Evolutionary conservation across 2,329 filamentous ascomycete species (phyloP).

Genomic region (Stemphylium beticola): DNA sequence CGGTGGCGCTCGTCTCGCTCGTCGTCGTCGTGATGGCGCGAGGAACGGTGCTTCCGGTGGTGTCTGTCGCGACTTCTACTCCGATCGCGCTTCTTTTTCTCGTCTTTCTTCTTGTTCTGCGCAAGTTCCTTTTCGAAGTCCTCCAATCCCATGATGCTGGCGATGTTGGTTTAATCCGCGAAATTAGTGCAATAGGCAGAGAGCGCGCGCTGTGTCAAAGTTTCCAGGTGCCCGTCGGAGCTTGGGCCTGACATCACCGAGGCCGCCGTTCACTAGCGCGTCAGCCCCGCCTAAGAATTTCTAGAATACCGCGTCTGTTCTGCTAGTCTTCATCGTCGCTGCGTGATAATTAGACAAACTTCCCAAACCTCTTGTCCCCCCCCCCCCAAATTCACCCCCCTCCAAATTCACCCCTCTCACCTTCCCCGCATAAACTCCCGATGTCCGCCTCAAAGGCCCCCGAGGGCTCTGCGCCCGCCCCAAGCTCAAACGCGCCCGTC

Average conservation of each 20-base stretch:
- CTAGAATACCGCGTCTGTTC: conserved; percentile 12
- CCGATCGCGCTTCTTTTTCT: conserved; percentile 54
- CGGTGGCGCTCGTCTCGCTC: conserved; percentile 58
- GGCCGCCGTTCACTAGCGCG: conserved; percentile 19
- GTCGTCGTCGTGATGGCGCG: conserved; percentile 55
- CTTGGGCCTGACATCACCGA: conserved; percentile 37
- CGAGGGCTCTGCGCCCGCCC: conserved; percentile 19
- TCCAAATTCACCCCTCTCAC: no score
- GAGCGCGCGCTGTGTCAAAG: conserved; percentile 15
- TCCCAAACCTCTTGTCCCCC: not conserved
- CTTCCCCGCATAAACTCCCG: conserved; percentile 17
- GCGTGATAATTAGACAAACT: not conserved
- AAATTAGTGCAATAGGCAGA: not conserved
- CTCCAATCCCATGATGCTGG: conserved; percentile 61
- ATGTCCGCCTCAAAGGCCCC: conserved; percentile 51
- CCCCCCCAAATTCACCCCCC: not conserved
- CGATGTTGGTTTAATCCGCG: not conserved
- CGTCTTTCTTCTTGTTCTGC: conserved; percentile 65
- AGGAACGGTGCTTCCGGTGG: conserved; percentile 52
- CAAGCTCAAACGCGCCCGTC: conserved; percentile 58
- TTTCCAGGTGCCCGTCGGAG: conserved; percentile 17
- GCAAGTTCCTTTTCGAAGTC: conserved; percentile 82
- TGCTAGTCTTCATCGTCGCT: not conserved
- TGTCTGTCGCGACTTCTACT: conserved; percentile 50
- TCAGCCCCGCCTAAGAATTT: conserved; percentile 45